These are phyloP conservation scores for Xerocomus minutiporus DNA, from an alignment of 1,284 basidiomycete species.

Conservation along the genomic window DNA sequence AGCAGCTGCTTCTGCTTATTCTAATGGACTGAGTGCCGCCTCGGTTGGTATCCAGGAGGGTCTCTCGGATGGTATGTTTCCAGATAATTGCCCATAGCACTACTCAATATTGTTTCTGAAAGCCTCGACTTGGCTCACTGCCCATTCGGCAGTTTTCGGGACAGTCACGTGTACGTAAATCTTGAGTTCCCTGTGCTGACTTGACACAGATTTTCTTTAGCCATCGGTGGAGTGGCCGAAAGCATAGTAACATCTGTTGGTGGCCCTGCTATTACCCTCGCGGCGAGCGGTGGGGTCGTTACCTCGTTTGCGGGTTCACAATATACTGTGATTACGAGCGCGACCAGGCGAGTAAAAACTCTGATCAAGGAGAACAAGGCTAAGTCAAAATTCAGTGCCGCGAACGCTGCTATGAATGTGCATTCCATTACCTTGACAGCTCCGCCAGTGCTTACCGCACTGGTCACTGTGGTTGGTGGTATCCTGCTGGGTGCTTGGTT, in stretches of 20 bases:
- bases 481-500: constrained; percentile 30
- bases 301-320: constrained; percentile 39
- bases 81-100: background rate
- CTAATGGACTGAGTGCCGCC: constrained; percentile 14
- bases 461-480: constrained; percentile 35
- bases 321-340: constrained; percentile 28
- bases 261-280: constrained; percentile 51
- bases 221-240: constrained; percentile 36
- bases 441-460: constrained; percentile 9
- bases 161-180: constrained; percentile 47
- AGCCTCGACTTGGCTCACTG: constrained; percentile 21
- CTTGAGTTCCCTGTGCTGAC: background rate
- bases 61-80: constrained; percentile 18
- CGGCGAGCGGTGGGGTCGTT: constrained; percentile 37
- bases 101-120: background rate
- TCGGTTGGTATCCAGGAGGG: constrained; percentile 19
- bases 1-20: constrained; percentile 18
- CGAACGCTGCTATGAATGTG: constrained; percentile 12
- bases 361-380: background rate
- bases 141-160: constrained; percentile 32
- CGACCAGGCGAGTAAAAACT: constrained; percentile 13
- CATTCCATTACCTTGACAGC: constrained; percentile 2
- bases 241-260: constrained; percentile 41
- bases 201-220: constrained; percentile 32
- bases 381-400: constrained; percentile 5